Evolutionary conservation across 306 rosid species (phyloP), one percentile per base, ranked within the genome.

Genomic region (Acacia confusa): DNA sequence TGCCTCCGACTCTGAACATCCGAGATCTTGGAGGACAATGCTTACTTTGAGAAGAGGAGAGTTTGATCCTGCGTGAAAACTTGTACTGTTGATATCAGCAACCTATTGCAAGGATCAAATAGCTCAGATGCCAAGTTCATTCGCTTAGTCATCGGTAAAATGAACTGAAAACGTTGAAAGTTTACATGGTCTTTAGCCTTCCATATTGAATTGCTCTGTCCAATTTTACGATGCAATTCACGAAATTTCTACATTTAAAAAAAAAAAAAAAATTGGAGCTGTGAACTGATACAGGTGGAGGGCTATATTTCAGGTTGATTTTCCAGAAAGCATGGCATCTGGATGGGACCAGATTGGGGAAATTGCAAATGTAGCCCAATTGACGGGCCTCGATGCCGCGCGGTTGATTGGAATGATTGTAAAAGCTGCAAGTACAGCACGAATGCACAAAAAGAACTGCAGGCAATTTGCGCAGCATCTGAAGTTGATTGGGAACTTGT

Each of bases 401-500:
- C 81, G 81, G 78, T 85, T 96, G 66, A 93, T 93, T 75, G 93
- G 88, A 10, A 72, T 96, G 98, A 96, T 96, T n/a, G 98, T 85
- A 19, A 93, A 92, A 84, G 97, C 99, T 7, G 98, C 99, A 14
- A 92, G 65, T 68, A 93, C 98, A 11, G 99, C 99, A 1, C 81
- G 94, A 74, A 92, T 92, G 99, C 99, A 93, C 91, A 93, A 92
- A 88, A 96, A 87, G 85, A 96, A 96, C 15, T 96, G 99, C 89
- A 87, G 94, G 84, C 99, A 96, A 24, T 93, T 96, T 67, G 97
- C 99, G 1, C 89, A 77, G 90, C 99, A 96, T 81, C 80, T 96
- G 81, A 96, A 92, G 92, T 77, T 96, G 88, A 93, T 96, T 12
- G 98, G 99, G 63, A 96, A 93, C 77, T 87, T 96, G 82, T 74